Conservation (phyloP, 768 basidiomycete genomes). For the Termitomyces bulborhizus region DNA sequence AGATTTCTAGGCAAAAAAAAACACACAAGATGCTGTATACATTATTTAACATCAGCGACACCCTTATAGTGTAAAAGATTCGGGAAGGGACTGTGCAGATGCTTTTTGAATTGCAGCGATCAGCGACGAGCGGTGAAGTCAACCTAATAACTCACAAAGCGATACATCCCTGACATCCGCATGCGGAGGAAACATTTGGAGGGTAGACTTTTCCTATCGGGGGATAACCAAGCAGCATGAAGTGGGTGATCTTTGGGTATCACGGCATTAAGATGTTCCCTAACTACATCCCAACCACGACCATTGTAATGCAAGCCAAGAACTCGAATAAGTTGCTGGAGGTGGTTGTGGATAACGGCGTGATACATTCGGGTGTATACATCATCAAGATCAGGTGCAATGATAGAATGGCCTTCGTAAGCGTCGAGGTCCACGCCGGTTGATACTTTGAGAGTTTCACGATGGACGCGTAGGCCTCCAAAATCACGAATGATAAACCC, state of each 20-base stretch:
- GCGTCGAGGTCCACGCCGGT: conserved; percentile 47
- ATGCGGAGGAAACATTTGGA: conserved; percentile 56
- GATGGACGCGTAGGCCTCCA: conserved; percentile 50
- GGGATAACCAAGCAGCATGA: conserved; percentile 43
- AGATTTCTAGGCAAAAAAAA: not conserved
- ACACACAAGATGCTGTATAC: not conserved
- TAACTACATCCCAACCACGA: conserved; percentile 45
- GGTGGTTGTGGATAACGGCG: conserved; percentile 51
- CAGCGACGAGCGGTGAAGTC: not conserved
- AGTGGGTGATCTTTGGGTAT: conserved; percentile 44
- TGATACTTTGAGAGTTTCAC: conserved; percentile 38
- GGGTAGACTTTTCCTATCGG: conserved; percentile 39
- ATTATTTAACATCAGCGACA: conserved; percentile 6
- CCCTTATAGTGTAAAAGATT: conserved; percentile 49
- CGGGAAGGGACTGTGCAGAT: conserved; percentile 48
- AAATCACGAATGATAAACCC: conserved; percentile 57
- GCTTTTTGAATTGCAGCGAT: conserved; percentile 23
- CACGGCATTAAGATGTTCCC: conserved; percentile 33
- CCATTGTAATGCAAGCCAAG: conserved; percentile 53
- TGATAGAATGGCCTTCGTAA: conserved; percentile 41
- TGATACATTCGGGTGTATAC: conserved; percentile 55
- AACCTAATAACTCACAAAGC: conserved; percentile 35
- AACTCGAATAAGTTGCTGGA: conserved; percentile 54
- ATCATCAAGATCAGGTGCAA: conserved; percentile 44
- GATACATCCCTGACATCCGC: conserved; percentile 50